Base-by-base conservation (phyloP, 1,284 basidiomycete genomes). In the Heterobasidion annosum region DNA sequence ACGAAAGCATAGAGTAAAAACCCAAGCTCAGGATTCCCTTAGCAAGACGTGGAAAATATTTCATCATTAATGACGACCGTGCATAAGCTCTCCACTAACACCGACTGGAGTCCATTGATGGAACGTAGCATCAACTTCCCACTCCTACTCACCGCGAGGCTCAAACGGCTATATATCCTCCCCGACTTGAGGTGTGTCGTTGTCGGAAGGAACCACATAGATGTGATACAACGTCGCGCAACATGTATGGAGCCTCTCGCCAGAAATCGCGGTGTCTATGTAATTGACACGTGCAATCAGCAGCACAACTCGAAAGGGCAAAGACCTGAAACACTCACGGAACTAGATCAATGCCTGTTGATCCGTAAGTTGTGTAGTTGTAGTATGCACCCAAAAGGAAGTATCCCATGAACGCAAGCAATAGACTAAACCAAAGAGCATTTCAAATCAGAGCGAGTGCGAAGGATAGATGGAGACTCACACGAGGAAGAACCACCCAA, bases 401-500 rank as follows among this genome's bases (percentile, higher is more conserved):
- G 69, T 93, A 93, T 6, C 78, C 76, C 10, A 73, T 65, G 57
- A 90, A 76, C 1, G 80, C 81, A 16, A 92, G 65, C 33, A 91
- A 57, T 16, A 91, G 63, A 54, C 90, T 92, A 57, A 9, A 8
- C 25, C 13, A 43, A 4, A 51, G 50, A 52, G 47, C 19, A 10
- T 13, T 44, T 34, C 40, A 34, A 15, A 34, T 58, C 40, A 50
- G 52, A 10, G 13, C 18, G 19, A 25, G 16, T 25, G 25, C 5
- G 4, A 25, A 25, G 25, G 25, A 25, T 25, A 34, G 44, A 50
- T 10, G 45, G 48, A 43, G 7, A 76, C 88, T 68, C 65, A 88
- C 88, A 90, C 71, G 25, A 91, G 73, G 73, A 92, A 88, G 73
- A 92, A 92, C 76, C 85, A 90, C 4, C 88, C 85, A 43, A 91